phyloP scores from a whole-genome alignment of 164 flowering plant species.

The Tetracentron sinense region DNA sequence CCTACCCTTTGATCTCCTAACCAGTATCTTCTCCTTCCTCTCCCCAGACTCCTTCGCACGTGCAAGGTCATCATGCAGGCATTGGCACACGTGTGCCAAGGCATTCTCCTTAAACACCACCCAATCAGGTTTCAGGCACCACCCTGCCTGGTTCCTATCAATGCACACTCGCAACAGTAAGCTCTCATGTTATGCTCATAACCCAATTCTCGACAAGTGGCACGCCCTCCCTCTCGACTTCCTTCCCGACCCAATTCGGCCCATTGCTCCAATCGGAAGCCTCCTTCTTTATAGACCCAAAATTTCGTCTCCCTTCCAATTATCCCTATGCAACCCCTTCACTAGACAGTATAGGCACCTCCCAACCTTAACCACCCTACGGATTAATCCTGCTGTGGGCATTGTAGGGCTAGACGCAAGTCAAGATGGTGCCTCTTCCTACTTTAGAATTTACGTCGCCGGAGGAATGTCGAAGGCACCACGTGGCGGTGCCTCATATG shows the following conservation, averaged over 20 bases:
- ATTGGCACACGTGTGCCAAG: constrained; percentile 43
- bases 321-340: constrained; percentile 49
- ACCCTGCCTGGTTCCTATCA: constrained; percentile 54
- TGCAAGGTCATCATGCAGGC: constrained; percentile 42
- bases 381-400: constrained; percentile 58
- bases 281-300: constrained; percentile 32
- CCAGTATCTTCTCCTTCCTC: constrained; percentile 62
- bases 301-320: too few relatives aligned
- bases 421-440: constrained; percentile 2
- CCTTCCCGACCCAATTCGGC: constrained; percentile 34
- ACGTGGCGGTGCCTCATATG: constrained; percentile 39
- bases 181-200: constrained; percentile 33
- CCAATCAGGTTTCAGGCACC: background rate
- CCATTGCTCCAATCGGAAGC: constrained; percentile 34
- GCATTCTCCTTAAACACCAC: constrained; percentile 2
- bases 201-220: constrained; percentile 38
- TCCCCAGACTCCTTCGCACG: constrained; percentile 55
- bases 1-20: constrained; percentile 53
- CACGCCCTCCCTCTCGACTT: constrained; percentile 34
- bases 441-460: constrained; percentile 46
- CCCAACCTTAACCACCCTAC: constrained; percentile 26
- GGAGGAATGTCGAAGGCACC: constrained; percentile 52
- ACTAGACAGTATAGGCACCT: constrained; percentile 38
- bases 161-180: constrained; percentile 30
- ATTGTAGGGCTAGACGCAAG: constrained; percentile 11